A percentile compares a stretch with the other conserved stretches of the same genome.
Conservation (phyloP, 2,329 filamentous ascomycete genomes). For the Microascus cirrosus region DNA sequence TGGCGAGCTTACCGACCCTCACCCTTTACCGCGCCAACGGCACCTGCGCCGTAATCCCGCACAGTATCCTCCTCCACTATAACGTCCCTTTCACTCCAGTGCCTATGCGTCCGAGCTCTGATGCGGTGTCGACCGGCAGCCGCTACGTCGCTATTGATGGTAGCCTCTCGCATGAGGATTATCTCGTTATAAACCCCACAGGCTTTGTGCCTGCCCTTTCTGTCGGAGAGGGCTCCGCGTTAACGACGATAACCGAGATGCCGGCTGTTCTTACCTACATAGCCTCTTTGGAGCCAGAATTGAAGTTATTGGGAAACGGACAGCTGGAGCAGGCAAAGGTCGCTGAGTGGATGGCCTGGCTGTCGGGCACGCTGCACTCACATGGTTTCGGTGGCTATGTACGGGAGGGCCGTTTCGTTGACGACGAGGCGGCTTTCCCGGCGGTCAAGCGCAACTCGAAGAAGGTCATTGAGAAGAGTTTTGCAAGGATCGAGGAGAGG, state of each 20-base stretch:
- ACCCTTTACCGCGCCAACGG: constrained; percentile 18
- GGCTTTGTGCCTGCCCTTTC: constrained; percentile 19
- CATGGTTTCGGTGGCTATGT: constrained; percentile 14
- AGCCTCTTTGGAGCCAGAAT: constrained; percentile 11
- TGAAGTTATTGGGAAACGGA: constrained; percentile 11
- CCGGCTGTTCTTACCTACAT: constrained; percentile 20
- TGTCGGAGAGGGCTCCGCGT: constrained; percentile 9
- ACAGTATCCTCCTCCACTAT: constrained; percentile 18
- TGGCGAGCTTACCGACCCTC: constrained; percentile 3
- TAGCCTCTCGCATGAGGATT: constrained; percentile 16
- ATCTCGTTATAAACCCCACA: constrained; percentile 16
- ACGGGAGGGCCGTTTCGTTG: constrained; percentile 15
- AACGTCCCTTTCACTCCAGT: constrained; percentile 13
- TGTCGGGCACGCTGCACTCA: constrained; percentile 19
- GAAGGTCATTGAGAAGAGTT: constrained; percentile 7
- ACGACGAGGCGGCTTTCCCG: constrained; percentile 8
- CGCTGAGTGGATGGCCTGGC: constrained; percentile 19
- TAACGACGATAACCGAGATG: constrained; percentile 19
- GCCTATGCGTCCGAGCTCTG: constrained; percentile 8
- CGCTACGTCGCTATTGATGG: constrained; percentile 16
- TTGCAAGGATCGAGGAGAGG: constrained; percentile 10
- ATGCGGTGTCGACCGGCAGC: constrained; percentile 4
- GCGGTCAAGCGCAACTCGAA: constrained; percentile 8
- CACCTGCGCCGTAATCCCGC: constrained; percentile 17
- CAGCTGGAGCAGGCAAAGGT: constrained; percentile 13